Percentiles rank a stretch among this genome's conserved stretches.
These are phyloP conservation scores for Trametes cinnabarina DNA, from an alignment of 768 basidiomycete genomes.

Conservation along the genomic window DNA sequence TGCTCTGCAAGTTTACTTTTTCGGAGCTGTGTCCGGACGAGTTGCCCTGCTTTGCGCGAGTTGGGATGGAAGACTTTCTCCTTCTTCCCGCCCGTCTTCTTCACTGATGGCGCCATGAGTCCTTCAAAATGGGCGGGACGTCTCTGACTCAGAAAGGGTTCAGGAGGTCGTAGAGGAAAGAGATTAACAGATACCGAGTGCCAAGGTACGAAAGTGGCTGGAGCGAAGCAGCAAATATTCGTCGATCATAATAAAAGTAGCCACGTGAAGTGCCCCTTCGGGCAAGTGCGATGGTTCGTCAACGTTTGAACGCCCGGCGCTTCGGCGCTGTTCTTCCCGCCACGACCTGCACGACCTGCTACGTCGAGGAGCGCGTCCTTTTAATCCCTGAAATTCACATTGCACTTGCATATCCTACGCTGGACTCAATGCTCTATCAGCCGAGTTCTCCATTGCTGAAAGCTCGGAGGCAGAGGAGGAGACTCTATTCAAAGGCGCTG, in stretches of 20 bases:
- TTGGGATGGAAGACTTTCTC: constrained; percentile 82
- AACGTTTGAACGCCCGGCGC: neutral
- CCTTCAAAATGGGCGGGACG: too few relatives aligned
- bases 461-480: constrained; percentile 1
- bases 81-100: constrained; percentile 46
- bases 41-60: constrained; percentile 79
- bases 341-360: too few relatives aligned
- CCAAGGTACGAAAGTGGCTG: too few relatives aligned
- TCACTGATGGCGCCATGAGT: constrained; percentile 34
- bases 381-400: neutral
- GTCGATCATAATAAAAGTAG: neutral
- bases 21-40: constrained; percentile 63
- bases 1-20: constrained; percentile 64
- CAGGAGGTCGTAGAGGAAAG: too few relatives aligned
- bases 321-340: neutral
- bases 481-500: constrained; percentile 7
- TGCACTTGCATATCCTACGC: too few relatives aligned
- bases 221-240: neutral
- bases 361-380: too few relatives aligned
- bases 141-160: too few relatives aligned
- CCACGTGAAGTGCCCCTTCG: neutral
- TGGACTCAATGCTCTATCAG: neutral
- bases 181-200: too few relatives aligned
- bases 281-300: neutral
- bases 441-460: constrained; percentile 20